Evolutionary conservation across 2,329 filamentous ascomycete genomes (phyloP).

Genomic region (Clarireedia monteithiana): DNA sequence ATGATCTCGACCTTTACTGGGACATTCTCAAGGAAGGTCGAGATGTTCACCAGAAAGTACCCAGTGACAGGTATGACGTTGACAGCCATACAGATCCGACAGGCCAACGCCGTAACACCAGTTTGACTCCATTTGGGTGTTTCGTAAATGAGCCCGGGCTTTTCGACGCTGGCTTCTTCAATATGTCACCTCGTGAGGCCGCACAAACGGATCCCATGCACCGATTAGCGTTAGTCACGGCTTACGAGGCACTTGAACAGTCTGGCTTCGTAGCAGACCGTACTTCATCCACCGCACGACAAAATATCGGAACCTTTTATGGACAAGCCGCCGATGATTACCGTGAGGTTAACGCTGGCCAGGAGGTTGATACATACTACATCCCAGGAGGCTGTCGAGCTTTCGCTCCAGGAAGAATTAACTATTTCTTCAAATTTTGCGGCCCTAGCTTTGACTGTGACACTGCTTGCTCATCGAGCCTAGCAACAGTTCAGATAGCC

Average conservation of each 20-base stretch:
- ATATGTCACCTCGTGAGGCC: slow-evolving; percentile 47
- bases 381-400: slow-evolving; percentile 21
- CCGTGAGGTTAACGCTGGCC: slow-evolving; percentile 9
- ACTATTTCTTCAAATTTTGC: slow-evolving; percentile 34
- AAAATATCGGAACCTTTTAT: slow-evolving; percentile 14
- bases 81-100: slow-evolving; percentile 62
- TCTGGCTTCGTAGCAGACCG: slow-evolving; percentile 52
- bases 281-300: slow-evolving; percentile 32
- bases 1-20: slow-evolving; percentile 60
- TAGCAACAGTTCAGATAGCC: slow-evolving; percentile 48
- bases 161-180: slow-evolving; percentile 71
- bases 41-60: slow-evolving; percentile 55
- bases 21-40: slow-evolving; percentile 66
- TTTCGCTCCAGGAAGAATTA: slow-evolving; percentile 27
- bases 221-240: slow-evolving; percentile 63
- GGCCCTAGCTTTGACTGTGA: slow-evolving; percentile 48
- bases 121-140: slow-evolving; percentile 65
- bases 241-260: slow-evolving; percentile 74
- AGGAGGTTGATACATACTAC: slow-evolving; percentile 19
- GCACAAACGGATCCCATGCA: slow-evolving; percentile 73
- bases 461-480: slow-evolving; percentile 49
- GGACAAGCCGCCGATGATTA: slow-evolving; percentile 14
- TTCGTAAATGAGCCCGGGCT: slow-evolving; percentile 60
- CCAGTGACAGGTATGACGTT: slow-evolving; percentile 61
- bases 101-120: slow-evolving; percentile 66